phyloP scores from a whole-genome alignment of 768 basidiomycete species.

The Peribolospora kevripleyi region DNA sequence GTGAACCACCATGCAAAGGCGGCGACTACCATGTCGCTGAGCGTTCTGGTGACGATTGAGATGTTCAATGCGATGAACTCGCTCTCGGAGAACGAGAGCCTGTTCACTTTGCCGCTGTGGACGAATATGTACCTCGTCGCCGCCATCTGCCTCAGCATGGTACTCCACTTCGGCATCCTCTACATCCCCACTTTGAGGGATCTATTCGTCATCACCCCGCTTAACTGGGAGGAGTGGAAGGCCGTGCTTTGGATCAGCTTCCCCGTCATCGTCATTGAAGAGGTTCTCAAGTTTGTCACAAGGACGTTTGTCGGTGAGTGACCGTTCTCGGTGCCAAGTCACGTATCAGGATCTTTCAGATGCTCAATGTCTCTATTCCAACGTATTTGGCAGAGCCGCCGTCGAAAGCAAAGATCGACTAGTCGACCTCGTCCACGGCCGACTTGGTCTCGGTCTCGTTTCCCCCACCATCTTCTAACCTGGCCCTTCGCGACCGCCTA shows the following conservation, averaged over 20 bases:
- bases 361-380: too few relatives aligned
- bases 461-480: too few relatives aligned
- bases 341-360: too few relatives aligned
- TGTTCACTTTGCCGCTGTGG: conserved; percentile 74
- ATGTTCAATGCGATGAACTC: conserved; percentile 99
- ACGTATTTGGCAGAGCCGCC: too few relatives aligned
- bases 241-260: conserved; percentile 68
- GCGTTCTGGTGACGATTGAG: conserved; percentile 82
- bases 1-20: conserved; percentile 49
- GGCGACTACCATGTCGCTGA: conserved; percentile 88
- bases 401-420: too few relatives aligned
- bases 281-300: conserved; percentile 47
- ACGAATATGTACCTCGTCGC: conserved; percentile 78
- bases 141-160: conserved; percentile 77
- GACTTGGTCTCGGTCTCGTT: too few relatives aligned
- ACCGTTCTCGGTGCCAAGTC: too few relatives aligned
- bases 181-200: conserved; percentile 93
- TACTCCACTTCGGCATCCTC: conserved; percentile 72
- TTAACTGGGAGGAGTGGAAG: conserved; percentile 88
- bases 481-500: too few relatives aligned
- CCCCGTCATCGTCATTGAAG: conserved; percentile 74
- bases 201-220: conserved; percentile 71
- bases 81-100: conserved; percentile 83
- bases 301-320: conserved; percentile 25
- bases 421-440: too few relatives aligned